Evolutionary conservation across 2,329 filamentous ascomycete species (phyloP).

Genomic region (Epichloe bromicola): DNA sequence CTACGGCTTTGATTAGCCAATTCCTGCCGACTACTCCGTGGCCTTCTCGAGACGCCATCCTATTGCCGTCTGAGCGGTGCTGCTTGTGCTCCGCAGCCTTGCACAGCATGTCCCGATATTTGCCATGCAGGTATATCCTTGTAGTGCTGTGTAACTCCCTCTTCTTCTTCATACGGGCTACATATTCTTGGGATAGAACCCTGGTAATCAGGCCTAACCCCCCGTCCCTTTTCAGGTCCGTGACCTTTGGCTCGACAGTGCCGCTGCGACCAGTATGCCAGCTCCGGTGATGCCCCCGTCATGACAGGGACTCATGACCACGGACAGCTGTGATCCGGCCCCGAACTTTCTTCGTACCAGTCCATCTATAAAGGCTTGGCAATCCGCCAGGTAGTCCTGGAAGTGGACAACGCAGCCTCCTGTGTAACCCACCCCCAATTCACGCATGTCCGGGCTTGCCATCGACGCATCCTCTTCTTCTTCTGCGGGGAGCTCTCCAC

Average conservation of each 20-base stretch:
- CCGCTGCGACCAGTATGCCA: constrained; percentile 42
- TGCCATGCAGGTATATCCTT: no score
- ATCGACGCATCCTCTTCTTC: constrained; percentile 11
- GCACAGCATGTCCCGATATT: no score
- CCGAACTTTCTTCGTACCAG: constrained; percentile 25
- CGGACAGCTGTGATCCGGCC: constrained; percentile 22
- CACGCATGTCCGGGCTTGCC: constrained; percentile 19
- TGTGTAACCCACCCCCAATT: constrained; percentile 66
- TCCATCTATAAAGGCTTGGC: constrained; percentile 53
- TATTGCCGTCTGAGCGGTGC: no score
- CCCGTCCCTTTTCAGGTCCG: background rate
- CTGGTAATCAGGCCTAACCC: no score
- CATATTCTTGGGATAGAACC: no score
- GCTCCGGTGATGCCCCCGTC: constrained; percentile 50
- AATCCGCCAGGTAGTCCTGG: constrained; percentile 58
- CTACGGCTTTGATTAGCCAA: no score
- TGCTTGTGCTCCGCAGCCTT: no score
- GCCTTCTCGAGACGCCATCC: no score
- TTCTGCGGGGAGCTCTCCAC: constrained; percentile 46
- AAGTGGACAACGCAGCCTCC: constrained; percentile 73
- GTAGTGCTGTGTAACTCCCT: background rate
- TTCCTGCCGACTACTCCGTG: no score
- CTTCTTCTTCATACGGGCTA: background rate
- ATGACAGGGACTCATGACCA: constrained; percentile 42
- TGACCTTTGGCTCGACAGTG: constrained; percentile 17